These are phyloP conservation scores for Sporothrix euskadiensis DNA, from an alignment of 2,329 filamentous ascomycete species.

Conservation along the genomic window DNA sequence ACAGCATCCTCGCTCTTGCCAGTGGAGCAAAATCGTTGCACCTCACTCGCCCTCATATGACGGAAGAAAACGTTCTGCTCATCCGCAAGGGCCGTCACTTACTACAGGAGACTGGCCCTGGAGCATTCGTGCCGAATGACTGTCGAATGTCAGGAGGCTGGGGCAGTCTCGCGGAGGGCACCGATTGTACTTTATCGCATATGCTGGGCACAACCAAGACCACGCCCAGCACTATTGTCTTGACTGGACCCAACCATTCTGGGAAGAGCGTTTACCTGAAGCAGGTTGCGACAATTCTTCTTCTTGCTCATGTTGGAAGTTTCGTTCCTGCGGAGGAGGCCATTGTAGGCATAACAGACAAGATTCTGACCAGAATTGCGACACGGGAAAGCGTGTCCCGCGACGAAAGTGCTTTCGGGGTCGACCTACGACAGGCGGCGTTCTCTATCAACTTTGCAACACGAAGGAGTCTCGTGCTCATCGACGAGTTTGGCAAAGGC, in stretches of 20 bases:
- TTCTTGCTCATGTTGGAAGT: conserved; percentile 88
- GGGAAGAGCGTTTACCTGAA: conserved; percentile 97
- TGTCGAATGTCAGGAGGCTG: conserved; percentile 66
- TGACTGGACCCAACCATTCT: conserved; percentile 95
- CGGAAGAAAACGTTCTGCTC: conserved; percentile 65
- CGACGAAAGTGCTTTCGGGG: conserved; percentile 65
- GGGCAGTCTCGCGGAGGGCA: conserved; percentile 37
- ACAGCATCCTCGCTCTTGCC: conserved; percentile 79
- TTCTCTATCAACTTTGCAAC: conserved; percentile 75
- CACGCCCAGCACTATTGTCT: conserved; percentile 67
- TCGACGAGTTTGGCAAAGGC: conserved; percentile 85
- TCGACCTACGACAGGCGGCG: conserved; percentile 84
- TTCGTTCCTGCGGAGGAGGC: conserved; percentile 82
- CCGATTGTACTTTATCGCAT: background rate
- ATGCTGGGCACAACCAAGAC: conserved; percentile 11
- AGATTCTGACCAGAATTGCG: conserved; percentile 82
- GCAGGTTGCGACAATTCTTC: conserved; percentile 86
- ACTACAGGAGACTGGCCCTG: conserved; percentile 79
- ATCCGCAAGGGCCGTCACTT: conserved; percentile 82
- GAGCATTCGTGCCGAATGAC: conserved; percentile 80
- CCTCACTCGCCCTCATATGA: conserved; percentile 69
- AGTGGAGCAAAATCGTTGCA: conserved; percentile 74
- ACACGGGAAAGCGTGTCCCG: conserved; percentile 65
- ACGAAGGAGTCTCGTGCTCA: conserved; percentile 73
- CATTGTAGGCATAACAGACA: conserved; percentile 83